phyloP scores from a whole-genome alignment of 208 protist genomes.

The Trypanosomatidae sp. region DNA sequence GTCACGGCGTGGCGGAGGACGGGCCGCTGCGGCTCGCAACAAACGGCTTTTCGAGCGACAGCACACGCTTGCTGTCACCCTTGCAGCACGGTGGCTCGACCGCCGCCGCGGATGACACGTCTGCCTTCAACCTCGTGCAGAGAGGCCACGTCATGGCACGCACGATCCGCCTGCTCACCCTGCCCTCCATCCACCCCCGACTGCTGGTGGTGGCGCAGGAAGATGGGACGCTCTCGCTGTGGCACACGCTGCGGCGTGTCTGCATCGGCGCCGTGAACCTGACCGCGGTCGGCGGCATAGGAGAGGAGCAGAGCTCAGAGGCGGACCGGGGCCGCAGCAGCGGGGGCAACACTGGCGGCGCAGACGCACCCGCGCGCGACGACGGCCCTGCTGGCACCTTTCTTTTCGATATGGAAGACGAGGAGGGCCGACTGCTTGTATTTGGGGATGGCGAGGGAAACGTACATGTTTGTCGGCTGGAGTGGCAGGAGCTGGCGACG shows the following conservation, averaged over 20 bases:
- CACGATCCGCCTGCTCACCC: constrained; percentile 42
- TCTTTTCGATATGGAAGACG: constrained; percentile 29
- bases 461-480: constrained; percentile 67
- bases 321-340: no score
- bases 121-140: no score
- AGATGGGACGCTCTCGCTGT: constrained; percentile 76
- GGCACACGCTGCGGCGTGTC: constrained; percentile 69
- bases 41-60: no score
- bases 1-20: no score
- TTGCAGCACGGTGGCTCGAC: neutral
- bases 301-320: constrained; percentile 22
- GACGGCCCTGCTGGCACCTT: no score
- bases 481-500: constrained; percentile 27
- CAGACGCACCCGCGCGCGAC: no score
- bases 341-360: no score
- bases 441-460: constrained; percentile 73
- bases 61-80: no score
- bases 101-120: neutral
- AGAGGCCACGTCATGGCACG: constrained; percentile 29
- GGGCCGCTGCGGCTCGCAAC: no score
- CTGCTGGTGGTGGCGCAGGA: constrained; percentile 65
- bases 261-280: constrained; percentile 65
- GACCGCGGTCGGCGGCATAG: constrained; percentile 24
- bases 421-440: constrained; percentile 36
- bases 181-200: constrained; percentile 40